Evolutionary conservation across 805 yeast genomes (phyloP).

Genomic region (Saccharomyces eubayanus): DNA sequence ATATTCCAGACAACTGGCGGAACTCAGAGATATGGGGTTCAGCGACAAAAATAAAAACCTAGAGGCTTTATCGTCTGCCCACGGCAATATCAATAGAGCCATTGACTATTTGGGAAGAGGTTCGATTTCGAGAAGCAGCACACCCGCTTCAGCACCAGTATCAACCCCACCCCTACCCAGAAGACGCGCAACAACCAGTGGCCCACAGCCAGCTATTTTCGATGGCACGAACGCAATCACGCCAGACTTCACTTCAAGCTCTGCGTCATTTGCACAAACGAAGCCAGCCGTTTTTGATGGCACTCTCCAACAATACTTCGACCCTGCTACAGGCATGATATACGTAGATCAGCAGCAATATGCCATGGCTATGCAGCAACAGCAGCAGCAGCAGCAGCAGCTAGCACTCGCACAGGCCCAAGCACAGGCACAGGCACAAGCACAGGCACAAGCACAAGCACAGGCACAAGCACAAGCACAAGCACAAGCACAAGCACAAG

Average conservation of each 20-base stretch:
- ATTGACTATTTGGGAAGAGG: slow-evolving; percentile 45
- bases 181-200: slow-evolving; percentile 31
- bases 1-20: slow-evolving; percentile 42
- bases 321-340: slow-evolving; percentile 61
- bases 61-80: slow-evolving; percentile 53
- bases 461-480: slow-evolving; percentile 17
- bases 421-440: slow-evolving; percentile 9
- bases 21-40: slow-evolving; percentile 49
- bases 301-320: slow-evolving; percentile 54
- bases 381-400: slow-evolving; percentile 11
- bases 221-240: slow-evolving; percentile 17
- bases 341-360: slow-evolving; percentile 66
- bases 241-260: slow-evolving; percentile 4
- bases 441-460: slow-evolving; percentile 14
- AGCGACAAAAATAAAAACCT: slow-evolving; percentile 46
- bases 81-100: slow-evolving; percentile 55
- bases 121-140: not conserved
- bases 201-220: slow-evolving; percentile 30
- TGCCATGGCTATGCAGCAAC: slow-evolving; percentile 15
- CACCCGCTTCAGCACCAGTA: slow-evolving; percentile 5
- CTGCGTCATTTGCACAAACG: slow-evolving; percentile 9
- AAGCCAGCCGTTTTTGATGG: slow-evolving; percentile 26
- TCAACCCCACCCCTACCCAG: slow-evolving; percentile 33
- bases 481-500: slow-evolving; percentile 8
- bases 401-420: slow-evolving; percentile 21